Evolutionary conservation across 495 filamentous ascomycete species (phyloP).

Genomic region (Hypomontagnella monticulosa): DNA sequence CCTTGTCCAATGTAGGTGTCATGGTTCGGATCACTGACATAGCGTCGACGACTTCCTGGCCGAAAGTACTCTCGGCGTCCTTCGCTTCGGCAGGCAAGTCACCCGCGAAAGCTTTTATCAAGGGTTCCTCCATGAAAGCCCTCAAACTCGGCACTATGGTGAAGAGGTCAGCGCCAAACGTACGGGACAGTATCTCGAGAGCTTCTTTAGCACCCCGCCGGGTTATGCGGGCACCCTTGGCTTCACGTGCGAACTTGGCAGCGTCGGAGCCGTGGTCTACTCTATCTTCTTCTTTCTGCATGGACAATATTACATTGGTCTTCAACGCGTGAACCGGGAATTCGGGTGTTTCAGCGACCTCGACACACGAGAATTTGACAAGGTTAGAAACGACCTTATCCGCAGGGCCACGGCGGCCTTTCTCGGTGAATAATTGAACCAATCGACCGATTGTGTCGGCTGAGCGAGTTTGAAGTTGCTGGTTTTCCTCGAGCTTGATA

Average conservation of each 20-base stretch:
- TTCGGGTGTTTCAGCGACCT: constrained; percentile 96
- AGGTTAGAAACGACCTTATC: constrained; percentile 95
- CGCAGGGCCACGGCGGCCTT: constrained; percentile 78
- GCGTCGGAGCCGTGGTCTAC: constrained; percentile 86
- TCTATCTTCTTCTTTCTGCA: constrained; percentile 96
- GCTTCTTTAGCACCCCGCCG: constrained; percentile 93
- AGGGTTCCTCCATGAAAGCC: constrained; percentile 79
- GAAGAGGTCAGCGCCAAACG: constrained; percentile 80
- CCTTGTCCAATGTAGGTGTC: constrained; percentile 79
- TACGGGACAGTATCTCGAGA: constrained; percentile 82
- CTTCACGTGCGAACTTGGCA: constrained; percentile 85
- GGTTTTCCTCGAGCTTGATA: constrained; percentile 92
- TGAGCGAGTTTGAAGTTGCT: constrained; percentile 88
- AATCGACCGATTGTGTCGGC: constrained; percentile 81
- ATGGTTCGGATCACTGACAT: constrained; percentile 92
- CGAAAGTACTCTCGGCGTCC: constrained; percentile 73
- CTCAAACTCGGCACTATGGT: constrained; percentile 82
- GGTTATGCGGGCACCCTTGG: constrained; percentile 85
- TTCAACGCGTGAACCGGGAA: constrained; percentile 80
- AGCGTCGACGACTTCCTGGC: constrained; percentile 92
- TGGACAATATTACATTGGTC: constrained; percentile 82
- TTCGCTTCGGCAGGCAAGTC: constrained; percentile 75
- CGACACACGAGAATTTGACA: constrained; percentile 95
- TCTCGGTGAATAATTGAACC: constrained; percentile 83
- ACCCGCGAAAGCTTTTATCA: constrained; percentile 76